Evolutionary conservation across 208 protist genomes (phyloP).

Genomic region (Wallacemonas sp.): DNA sequence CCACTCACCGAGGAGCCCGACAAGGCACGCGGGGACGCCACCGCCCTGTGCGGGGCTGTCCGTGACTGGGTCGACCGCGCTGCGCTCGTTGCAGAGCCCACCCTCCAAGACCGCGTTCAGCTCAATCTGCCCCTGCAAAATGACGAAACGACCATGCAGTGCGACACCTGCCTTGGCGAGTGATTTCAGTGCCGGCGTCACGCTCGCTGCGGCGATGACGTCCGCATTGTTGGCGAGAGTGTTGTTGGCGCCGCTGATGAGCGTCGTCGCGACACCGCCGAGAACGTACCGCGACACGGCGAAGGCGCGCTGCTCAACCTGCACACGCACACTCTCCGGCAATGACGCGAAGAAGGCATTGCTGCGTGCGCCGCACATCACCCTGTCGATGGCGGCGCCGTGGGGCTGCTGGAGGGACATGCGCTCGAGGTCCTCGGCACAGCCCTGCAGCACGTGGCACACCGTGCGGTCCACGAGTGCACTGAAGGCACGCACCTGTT

Average conservation of each 20-base stretch:
- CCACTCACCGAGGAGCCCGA: slow-evolving; percentile 40
- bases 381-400: neutral
- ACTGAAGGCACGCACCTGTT: slow-evolving; percentile 32
- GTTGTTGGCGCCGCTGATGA: neutral
- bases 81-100: slow-evolving; percentile 21
- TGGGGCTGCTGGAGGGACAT: slow-evolving; percentile 10
- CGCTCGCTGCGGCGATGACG: neutral
- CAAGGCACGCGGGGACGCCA: slow-evolving; percentile 21
- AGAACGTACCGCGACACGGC: slow-evolving; percentile 24
- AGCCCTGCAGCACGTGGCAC: slow-evolving; percentile 16
- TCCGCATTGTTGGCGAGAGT: slow-evolving; percentile 2
- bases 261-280: slow-evolving; percentile 9
- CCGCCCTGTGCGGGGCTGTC: slow-evolving; percentile 17
- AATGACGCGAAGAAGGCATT: neutral
- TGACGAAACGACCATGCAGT: slow-evolving; percentile 45
- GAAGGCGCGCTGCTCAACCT: slow-evolving; percentile 15
- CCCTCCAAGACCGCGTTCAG: slow-evolving; percentile 16
- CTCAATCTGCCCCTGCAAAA: slow-evolving; percentile 64
- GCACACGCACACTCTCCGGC: neutral
- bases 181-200: neutral
- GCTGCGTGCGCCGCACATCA: neutral
- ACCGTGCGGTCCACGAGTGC: slow-evolving; percentile 39
- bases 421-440: slow-evolving; percentile 2
- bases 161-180: slow-evolving; percentile 15
- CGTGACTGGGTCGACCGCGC: slow-evolving; percentile 16